Percentiles rank a stretch among this genome's conserved stretches.
These are phyloP conservation scores for Suhomyces terraborum DNA, from an alignment of 1,139 yeast species.

Conservation along the genomic window DNA sequence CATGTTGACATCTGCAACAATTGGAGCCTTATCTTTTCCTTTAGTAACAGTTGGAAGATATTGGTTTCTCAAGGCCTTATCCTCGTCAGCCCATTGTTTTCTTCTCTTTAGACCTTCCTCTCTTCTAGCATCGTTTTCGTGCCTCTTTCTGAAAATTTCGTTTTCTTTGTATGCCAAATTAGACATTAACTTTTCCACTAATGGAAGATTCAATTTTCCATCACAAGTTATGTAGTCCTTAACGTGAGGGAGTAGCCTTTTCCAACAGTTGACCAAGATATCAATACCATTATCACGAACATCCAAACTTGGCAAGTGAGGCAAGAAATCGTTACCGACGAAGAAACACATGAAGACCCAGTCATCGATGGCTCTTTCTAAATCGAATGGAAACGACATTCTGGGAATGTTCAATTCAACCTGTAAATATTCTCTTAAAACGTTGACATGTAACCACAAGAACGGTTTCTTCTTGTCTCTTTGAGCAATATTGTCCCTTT, in stretches of 20 bases:
- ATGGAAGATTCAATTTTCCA: conserved; percentile 72
- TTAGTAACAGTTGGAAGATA: conserved; percentile 48
- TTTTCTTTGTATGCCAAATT: conserved; percentile 75
- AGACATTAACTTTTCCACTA: conserved; percentile 71
- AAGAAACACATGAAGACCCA: conserved; percentile 99
- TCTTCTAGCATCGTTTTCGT: conserved; percentile 66
- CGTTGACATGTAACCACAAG: conserved; percentile 89
- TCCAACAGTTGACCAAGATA: conserved; percentile 80
- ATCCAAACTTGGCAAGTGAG: conserved; percentile 92
- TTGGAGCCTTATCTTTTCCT: conserved; percentile 78
- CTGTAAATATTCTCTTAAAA: conserved; percentile 83
- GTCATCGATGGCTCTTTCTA: conserved; percentile 96
- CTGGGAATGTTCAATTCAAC: conserved; percentile 76
- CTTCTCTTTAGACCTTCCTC: conserved; percentile 66
- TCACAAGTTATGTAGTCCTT: conserved; percentile 86
- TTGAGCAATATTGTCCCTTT: conserved; percentile 53
- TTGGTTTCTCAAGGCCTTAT: conserved; percentile 35
- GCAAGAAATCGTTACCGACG: conserved; percentile 97
- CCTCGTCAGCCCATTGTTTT: conserved; percentile 46
- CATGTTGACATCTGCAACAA: conserved; percentile 69
- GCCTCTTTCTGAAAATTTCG: conserved; percentile 71
- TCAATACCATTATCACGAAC: conserved; percentile 95
- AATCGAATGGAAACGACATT: conserved; percentile 72
- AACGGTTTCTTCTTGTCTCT: conserved; percentile 79
- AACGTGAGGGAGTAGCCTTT: conserved; percentile 62